Base-by-base conservation (phyloP, 106 monocot genomes). In the Vanilla planifolia region DNA sequence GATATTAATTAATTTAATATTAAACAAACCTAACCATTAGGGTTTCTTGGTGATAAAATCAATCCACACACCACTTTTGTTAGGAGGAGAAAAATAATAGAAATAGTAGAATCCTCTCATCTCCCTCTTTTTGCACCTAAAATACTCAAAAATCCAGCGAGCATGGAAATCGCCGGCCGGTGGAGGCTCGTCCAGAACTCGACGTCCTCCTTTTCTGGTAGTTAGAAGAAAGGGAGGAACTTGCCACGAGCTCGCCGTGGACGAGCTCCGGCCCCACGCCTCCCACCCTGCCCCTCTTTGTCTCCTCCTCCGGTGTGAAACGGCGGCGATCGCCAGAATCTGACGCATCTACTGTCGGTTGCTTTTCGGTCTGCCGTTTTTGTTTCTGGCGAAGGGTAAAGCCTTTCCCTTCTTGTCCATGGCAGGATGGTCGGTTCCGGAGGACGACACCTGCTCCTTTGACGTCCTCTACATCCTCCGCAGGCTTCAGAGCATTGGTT, bases 401-500 rank as follows among this genome's bases (percentile, higher is more conserved):
- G 11, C 10, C 8, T 30, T 48, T n/a, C 47, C 28, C 11, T 57
- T 6, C 27, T 35, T 35, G 3, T 59, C 60, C 40, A 72, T 78
- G 78, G 71, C 71, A 5, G 78, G 67, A 44, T 56, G 59, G 11
- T 33, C 62, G 48, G 34, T 45, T 16, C 19, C 59, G 50, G 13
- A 51, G 23, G 58, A 62, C 7, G 56, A 57, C 4, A 33, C 46
- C 25, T 23, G 57, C 33, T 68, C 46, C 45, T 20, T 17, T 32
- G 67, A 51, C 34, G 39, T 80, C 61, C 33, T 68, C 25, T 67
- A 74, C 20, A 65, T 82, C 59, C 47, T 91, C 47, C 63, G 65
- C 51, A 82, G 65, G 61, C 74, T 91, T 74, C 79, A 83, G 21
- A 65, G 47, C 44, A 30, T 83, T 30, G 79, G 82, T 11, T 82